These are phyloP conservation scores for Ettlia oleoabundans DNA, from an alignment of 139 green algal species.

Conservation along the genomic window DNA sequence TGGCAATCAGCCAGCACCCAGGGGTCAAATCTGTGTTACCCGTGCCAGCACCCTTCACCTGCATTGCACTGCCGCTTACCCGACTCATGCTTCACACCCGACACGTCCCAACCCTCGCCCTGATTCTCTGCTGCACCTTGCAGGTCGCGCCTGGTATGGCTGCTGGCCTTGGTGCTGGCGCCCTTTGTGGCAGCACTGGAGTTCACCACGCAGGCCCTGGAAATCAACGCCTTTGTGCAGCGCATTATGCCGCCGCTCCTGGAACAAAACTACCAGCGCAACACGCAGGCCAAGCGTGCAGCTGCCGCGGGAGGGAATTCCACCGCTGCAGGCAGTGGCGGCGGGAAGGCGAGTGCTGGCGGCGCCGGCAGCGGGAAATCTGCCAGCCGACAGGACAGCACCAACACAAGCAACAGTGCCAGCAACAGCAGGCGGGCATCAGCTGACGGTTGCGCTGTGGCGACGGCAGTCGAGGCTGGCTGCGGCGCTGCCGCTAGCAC, in stretches of 20 bases:
- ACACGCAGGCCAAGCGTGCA: constrained; percentile 5
- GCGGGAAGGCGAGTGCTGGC: background rate
- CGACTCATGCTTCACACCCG: no score
- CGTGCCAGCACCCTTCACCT: no score
- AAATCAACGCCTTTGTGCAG: constrained; percentile 31
- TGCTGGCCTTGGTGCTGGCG: constrained; percentile 54
- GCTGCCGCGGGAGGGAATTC: background rate
- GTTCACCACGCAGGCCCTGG: constrained; percentile 49
- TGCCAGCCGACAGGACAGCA: background rate
- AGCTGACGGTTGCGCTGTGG: no score
- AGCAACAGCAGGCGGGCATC: no score
- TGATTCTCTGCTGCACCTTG: background rate
- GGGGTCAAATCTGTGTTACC: no score
- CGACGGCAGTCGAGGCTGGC: no score
- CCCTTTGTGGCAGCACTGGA: constrained; percentile 53
- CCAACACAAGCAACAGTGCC: no score
- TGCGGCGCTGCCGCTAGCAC: no score
- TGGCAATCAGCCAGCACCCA: no score
- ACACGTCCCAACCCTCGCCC: background rate
- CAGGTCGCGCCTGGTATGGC: constrained; percentile 46
- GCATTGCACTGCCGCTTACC: no score
- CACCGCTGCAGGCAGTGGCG: background rate
- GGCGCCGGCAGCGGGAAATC: background rate
- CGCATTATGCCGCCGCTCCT: constrained; percentile 48
- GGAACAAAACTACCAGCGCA: constrained; percentile 42